These are phyloP conservation scores for Monosporascus sp. DNA, from an alignment of 2,329 filamentous ascomycete species.

Conservation along the genomic window DNA sequence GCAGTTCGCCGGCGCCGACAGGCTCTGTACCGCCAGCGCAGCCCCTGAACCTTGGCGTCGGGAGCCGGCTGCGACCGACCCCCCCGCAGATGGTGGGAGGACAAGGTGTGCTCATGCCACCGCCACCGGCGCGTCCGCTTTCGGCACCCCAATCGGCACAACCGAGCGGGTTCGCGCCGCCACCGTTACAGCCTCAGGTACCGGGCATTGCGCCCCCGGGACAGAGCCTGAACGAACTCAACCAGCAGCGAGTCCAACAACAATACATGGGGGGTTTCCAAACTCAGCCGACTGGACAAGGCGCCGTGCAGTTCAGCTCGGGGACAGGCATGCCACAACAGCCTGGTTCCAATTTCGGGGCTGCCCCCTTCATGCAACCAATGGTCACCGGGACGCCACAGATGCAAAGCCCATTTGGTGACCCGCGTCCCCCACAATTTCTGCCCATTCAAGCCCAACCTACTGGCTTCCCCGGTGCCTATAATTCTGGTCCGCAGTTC, in stretches of 20 bases:
- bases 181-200: conserved; percentile 76
- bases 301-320: conserved; percentile 33
- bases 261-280: conserved; percentile 41
- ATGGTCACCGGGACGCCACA: conserved; percentile 35
- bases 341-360: conserved; percentile 27
- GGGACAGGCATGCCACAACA: conserved; percentile 32
- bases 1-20: conserved; percentile 29
- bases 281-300: conserved; percentile 34
- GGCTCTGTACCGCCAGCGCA: conserved; percentile 37
- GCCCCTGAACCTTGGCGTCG: conserved; percentile 38
- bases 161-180: conserved; percentile 65
- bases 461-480: conserved; percentile 52
- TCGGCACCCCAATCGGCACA: conserved; percentile 83
- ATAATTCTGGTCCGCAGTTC: conserved; percentile 28
- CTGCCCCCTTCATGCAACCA: conserved; percentile 39
- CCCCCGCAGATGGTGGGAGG: conserved; percentile 59
- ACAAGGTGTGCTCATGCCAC: conserved; percentile 62
- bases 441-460: conserved; percentile 53
- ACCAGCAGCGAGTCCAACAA: conserved; percentile 60
- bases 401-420: conserved; percentile 36
- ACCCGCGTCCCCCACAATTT: conserved; percentile 38
- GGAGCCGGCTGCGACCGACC: conserved; percentile 62
- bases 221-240: conserved; percentile 71
- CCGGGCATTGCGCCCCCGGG: conserved; percentile 75
- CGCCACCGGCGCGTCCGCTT: conserved; percentile 72